phyloP scores from a whole-genome alignment of 345 rosid species.

The Brassica napus region DNA sequence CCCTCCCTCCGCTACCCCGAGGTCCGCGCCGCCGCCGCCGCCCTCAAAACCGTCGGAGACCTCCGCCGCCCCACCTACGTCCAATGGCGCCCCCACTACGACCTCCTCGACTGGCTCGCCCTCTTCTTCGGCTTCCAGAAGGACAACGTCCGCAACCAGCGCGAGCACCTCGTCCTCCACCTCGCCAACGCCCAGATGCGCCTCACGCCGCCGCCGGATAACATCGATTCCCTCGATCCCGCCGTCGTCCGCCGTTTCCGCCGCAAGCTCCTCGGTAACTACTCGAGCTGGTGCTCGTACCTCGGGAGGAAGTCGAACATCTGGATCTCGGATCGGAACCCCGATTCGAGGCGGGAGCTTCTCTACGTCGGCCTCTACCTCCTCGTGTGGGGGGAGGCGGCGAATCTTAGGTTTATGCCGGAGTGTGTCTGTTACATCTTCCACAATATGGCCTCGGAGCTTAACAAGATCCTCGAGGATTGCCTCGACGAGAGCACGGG shows the following conservation, averaged over 20 bases:
- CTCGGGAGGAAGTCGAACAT: slow-evolving; percentile 75
- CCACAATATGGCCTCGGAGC: slow-evolving; percentile 88
- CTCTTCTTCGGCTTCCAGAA: slow-evolving; percentile 84
- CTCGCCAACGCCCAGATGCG: slow-evolving; percentile 98
- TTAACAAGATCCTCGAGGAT: slow-evolving; percentile 81
- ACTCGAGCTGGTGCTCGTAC: slow-evolving; percentile 86
- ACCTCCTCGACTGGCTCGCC: slow-evolving; percentile 87
- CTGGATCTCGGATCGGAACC: slow-evolving; percentile 81
- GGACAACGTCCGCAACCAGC: slow-evolving; percentile 84
- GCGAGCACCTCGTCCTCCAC: slow-evolving; percentile 92
- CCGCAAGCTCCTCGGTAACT: slow-evolving; percentile 66
- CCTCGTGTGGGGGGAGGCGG: slow-evolving; percentile 90
- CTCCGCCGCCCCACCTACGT: slow-evolving; percentile 72
- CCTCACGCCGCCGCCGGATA: slow-evolving; percentile 84
- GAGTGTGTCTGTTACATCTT: slow-evolving; percentile 87
- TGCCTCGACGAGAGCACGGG: slow-evolving; percentile 65
- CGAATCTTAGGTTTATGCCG: slow-evolving; percentile 84
- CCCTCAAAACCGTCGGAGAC: slow-evolving; percentile 77
- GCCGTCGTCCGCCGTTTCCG: slow-evolving; percentile 73
- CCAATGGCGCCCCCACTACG: slow-evolving; percentile 78
- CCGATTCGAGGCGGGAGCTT: slow-evolving; percentile 73
- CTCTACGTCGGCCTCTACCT: slow-evolving; percentile 73
- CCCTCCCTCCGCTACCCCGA: slow-evolving; percentile 90
- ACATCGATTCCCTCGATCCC: slow-evolving; percentile 77
- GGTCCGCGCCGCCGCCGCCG: slow-evolving; percentile 90